Base-by-base conservation (phyloP, 441 rosid genomes). In the Cnidoscolus chayamansa region DNA sequence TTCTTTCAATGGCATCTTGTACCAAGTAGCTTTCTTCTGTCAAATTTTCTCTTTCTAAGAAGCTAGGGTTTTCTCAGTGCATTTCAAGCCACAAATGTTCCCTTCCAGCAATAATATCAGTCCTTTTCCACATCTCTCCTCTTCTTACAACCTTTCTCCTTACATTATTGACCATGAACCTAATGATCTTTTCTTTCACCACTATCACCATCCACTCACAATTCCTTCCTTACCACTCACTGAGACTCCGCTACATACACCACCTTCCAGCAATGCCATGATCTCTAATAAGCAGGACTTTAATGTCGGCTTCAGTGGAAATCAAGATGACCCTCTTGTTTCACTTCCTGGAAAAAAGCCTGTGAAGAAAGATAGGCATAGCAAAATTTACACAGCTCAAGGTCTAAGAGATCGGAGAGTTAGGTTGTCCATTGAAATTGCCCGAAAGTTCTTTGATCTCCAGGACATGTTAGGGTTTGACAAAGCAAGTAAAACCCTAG, bases 381-480 rank as follows among this genome's bases (percentile, higher is more conserved):
- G 90, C 83, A 91, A 91, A 85, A 89, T 91, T 72, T 73, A 63
- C 78, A 91, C 97, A 0, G 89, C 93, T 15, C 86, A 82, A 76
- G 97, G 97, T 2, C 77, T 88, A 4, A 79, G 97, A 75, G 97
- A 91, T 78, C 81, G 97, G 82, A 83, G 97, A 74, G 97, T 91
- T 55, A 84, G 97, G 76, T 84, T 91, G 65, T 91, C 97, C 53
- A 81, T 91, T 20, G 87, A 80, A 0, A 76, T 87, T 47, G 82
- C 97, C 65, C 83, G 91, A 10, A 79, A 83, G 70, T 89, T 91
- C 86, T 91, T 89, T 30, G 90, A 85, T 80, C 97, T 91, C 30
- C 97, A 91, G 69, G 97, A 91, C 76, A 78, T 79, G 88, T 77
- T 91, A 80, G 94, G 97, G 71, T 89, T 84, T 77, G 92, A 88